phyloP scores from a whole-genome alignment of 768 basidiomycete species.

The Favolaschia claudopus region DNA sequence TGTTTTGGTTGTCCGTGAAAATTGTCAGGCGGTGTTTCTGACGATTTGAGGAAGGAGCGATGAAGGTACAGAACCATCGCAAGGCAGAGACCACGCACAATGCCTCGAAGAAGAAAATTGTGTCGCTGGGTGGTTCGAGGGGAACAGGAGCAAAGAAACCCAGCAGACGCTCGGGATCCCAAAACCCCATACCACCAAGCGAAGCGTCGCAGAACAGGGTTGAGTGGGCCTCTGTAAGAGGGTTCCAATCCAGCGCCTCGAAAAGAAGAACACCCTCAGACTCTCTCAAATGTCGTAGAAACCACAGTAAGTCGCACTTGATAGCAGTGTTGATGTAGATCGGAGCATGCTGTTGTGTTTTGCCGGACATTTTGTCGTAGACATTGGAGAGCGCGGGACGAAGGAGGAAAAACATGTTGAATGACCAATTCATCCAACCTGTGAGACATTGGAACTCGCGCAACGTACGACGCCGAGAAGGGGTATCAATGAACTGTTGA shows the following conservation, averaged over 20 bases:
- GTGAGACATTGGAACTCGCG: too few species aligned
- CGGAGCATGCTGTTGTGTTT: not conserved
- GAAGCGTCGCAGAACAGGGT: conserved; percentile 32
- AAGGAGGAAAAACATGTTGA: not conserved
- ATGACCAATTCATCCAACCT: too few species aligned
- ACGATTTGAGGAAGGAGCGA: not conserved
- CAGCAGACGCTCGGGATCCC: conserved; percentile 6
- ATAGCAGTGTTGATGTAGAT: not conserved
- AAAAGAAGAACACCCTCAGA: not conserved
- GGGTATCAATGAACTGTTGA: too few species aligned
- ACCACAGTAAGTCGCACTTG: not conserved
- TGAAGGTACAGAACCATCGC: too few species aligned
- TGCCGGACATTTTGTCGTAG: not conserved
- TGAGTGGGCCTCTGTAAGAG: conserved; percentile 1
- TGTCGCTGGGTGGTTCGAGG: not conserved
- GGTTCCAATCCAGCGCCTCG: too few species aligned
- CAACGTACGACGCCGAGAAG: too few species aligned
- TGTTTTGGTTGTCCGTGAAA: conserved; percentile 35
- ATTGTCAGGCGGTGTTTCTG: conserved; percentile 23
- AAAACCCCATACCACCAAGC: conserved; percentile 28
- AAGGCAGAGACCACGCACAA: too few species aligned
- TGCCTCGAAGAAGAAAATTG: too few species aligned
- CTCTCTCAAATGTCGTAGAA: not conserved
- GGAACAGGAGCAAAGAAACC: conserved; percentile 13
- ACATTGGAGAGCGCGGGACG: conserved; percentile 5